phyloP scores from a whole-genome alignment of 2,329 filamentous ascomycete genomes.

The Blumeria hordei region DNA sequence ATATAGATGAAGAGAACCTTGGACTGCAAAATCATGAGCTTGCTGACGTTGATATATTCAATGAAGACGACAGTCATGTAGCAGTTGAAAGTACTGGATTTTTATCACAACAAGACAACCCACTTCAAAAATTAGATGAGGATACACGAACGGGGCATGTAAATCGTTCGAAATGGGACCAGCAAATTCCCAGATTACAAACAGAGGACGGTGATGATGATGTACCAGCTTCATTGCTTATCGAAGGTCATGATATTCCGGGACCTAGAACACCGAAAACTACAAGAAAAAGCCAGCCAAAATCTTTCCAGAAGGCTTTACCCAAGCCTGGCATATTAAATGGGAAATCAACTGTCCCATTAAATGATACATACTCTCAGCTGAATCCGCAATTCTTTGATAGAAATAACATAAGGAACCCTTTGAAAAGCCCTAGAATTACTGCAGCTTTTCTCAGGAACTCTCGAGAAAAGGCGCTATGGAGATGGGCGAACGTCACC shows the following conservation, averaged over 20 bases:
- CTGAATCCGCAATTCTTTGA: conserved; percentile 17
- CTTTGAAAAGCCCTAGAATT: conserved; percentile 22
- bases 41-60: conserved; percentile 12
- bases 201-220: conserved; percentile 20
- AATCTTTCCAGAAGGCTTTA: conserved; percentile 7
- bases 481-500: conserved; percentile 47
- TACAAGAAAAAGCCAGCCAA: conserved; percentile 5
- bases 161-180: conserved; percentile 8
- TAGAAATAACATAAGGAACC: conserved; percentile 11
- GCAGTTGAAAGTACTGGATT: conserved; percentile 14
- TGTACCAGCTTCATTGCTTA: conserved; percentile 36
- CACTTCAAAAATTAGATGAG: background rate
- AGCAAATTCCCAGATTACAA: conserved; percentile 14
- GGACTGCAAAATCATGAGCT: conserved; percentile 14
- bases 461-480: conserved; percentile 43
- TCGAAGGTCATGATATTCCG: conserved; percentile 25
- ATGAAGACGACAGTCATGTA: conserved; percentile 12
- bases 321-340: conserved; percentile 16
- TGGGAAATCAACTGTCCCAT: no score
- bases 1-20: conserved; percentile 15
- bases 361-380: conserved; percentile 12
- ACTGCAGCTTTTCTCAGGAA: conserved; percentile 24
- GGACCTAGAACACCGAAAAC: conserved; percentile 10
- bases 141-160: background rate
- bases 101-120: conserved; percentile 6